Base-by-base conservation (phyloP, 805 yeast genomes). In the Citeromyces nyonsensis region DNA sequence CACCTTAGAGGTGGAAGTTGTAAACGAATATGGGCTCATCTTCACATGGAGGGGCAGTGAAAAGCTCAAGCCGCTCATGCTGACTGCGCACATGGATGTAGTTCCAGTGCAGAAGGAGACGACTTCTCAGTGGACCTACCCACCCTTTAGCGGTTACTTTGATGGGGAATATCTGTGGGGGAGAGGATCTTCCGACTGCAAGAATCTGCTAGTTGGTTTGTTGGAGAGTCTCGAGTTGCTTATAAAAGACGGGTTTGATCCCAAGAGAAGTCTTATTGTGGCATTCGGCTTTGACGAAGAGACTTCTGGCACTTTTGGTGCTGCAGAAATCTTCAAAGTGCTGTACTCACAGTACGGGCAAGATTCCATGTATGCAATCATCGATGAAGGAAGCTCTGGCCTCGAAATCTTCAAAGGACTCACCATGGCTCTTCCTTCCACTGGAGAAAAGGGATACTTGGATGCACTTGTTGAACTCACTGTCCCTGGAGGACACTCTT, bases 221-320 rank as follows among this genome's bases (percentile, higher is more conserved):
- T 47, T 80, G 41, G 84, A 79, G 47, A 63, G 83, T 4, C 50
- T 71, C 8, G 82, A 76, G 45, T 50, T 56, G 32, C 53, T 78
- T 28, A 47, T 80, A 25, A 44, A 53, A 25, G 57, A 60, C 15
- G 73, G 63, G 1, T 78, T 60, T 52, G 34, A 47, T 30, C 84
- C 86, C n/a, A 49, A 57, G 35, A 66, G 93, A 52, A 62, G 80
- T 2, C 49, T 78, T 4, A 38, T 81, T 7, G 49, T 75, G 3
- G 70, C 79, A 0, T 69, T 74, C 43, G 93, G 93, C 3, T 76
- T 70, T 41, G 93, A 81, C 44, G 94, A 81, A 52, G 94, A 81
- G 46, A 62, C 66, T 29, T 61, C 69, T 26, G 88, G 91, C 3
- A 35, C 40, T 10, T 47, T 57, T 3, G 83, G 84, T 32, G 88